A percentile compares a stretch with the other conserved stretches of the same genome.
Evolutionary conservation across 495 filamentous ascomycete species (phyloP).

Genomic region (Cudoniella acicularis): DNA sequence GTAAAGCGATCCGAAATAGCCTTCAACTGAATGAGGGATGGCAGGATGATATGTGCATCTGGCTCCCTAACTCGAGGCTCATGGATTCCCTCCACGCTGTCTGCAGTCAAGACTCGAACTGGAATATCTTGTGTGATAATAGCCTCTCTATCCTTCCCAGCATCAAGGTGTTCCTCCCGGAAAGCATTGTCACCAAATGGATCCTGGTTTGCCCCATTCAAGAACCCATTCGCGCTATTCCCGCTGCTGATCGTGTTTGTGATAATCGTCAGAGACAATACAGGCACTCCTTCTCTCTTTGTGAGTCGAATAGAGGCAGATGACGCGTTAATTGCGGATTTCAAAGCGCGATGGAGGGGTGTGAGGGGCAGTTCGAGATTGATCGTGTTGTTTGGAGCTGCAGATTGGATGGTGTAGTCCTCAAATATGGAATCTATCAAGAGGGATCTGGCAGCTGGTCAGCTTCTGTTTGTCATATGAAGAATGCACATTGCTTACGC

Average conservation of each 20-base stretch:
- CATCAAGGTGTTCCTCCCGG: conserved; percentile 44
- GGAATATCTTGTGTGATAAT: conserved; percentile 94
- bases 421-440: conserved; percentile 81
- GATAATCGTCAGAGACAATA: conserved; percentile 81
- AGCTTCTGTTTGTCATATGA: neutral
- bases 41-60: conserved; percentile 90
- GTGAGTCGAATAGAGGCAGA: conserved; percentile 83
- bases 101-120: conserved; percentile 78
- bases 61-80: conserved; percentile 88
- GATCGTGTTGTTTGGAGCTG: conserved; percentile 73
- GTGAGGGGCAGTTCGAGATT: conserved; percentile 90
- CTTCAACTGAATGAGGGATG: conserved; percentile 78
- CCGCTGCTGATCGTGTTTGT: conserved; percentile 45
- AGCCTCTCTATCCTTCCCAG: conserved; percentile 67
- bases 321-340: conserved; percentile 71
- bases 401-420: conserved; percentile 81
- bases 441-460: conserved; percentile 38
- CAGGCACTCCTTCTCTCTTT: conserved; percentile 80
- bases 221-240: conserved; percentile 23
- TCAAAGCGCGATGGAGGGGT: conserved; percentile 78
- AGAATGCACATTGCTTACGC: conserved; percentile 56
- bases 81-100: conserved; percentile 77
- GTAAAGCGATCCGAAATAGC: conserved; percentile 92
- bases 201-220: conserved; percentile 32
- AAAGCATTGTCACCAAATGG: conserved; percentile 36